Evolutionary conservation across 1,284 basidiomycete species (phyloP).

Genomic region (Rhodotorula mucilaginosa): DNA sequence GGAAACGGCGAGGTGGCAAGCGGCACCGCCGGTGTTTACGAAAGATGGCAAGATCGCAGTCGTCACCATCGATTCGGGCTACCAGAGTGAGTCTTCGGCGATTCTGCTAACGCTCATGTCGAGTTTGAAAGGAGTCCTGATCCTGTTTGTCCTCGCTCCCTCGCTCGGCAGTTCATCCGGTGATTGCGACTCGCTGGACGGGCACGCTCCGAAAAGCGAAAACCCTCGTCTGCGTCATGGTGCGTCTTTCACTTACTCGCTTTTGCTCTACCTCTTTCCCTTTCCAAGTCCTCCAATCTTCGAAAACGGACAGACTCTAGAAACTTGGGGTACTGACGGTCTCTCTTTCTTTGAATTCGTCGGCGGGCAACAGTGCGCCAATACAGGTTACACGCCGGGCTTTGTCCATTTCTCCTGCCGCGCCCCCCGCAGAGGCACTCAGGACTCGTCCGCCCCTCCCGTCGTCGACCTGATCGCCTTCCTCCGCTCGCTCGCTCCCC

Average conservation of each 20-base stretch:
- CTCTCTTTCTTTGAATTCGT: too few relatives aligned
- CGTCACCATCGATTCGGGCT: constrained; percentile 47
- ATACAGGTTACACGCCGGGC: constrained; percentile 42
- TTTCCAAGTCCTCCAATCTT: too few relatives aligned
- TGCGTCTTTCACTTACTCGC: constrained; percentile 10
- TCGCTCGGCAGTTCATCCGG: constrained; percentile 52
- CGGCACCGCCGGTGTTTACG: constrained; percentile 40
- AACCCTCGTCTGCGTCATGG: constrained; percentile 51
- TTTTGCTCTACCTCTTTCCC: not conserved
- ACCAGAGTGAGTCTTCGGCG: constrained; percentile 48
- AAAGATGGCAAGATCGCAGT: constrained; percentile 42
- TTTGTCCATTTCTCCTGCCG: constrained; percentile 21
- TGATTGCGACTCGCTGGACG: constrained; percentile 51
- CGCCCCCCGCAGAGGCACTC: not conserved
- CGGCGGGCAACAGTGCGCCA: constrained; percentile 39
- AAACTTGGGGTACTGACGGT: too few relatives aligned
- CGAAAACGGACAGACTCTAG: not conserved
- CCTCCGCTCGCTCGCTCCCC: constrained; percentile 16
- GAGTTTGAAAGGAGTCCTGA: too few relatives aligned
- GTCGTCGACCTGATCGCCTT: constrained; percentile 30
- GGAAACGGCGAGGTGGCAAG: constrained; percentile 41
- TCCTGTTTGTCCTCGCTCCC: too few relatives aligned
- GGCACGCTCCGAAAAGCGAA: constrained; percentile 45
- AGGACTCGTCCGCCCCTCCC: not conserved
- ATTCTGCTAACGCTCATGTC: too few relatives aligned